These are phyloP conservation scores for Diaporthe caulivora DNA, from an alignment of 2,329 filamentous ascomycete genomes.

Conservation along the genomic window DNA sequence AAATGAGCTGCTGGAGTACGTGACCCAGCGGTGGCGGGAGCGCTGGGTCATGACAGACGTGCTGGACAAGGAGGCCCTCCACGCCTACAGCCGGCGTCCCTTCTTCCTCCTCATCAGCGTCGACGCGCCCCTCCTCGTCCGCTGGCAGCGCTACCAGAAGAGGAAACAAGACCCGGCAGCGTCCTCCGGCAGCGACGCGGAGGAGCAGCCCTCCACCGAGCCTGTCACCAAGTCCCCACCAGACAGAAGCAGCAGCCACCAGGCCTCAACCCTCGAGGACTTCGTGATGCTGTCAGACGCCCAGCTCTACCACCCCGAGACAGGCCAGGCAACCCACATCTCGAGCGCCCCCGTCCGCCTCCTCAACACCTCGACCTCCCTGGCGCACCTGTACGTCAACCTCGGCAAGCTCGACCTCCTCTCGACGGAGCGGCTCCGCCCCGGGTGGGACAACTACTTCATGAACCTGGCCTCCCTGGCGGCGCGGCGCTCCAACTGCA, in stretches of 20 bases:
- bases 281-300: slow-evolving; percentile 74
- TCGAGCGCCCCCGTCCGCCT: slow-evolving; percentile 86
- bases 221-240: slow-evolving; percentile 2
- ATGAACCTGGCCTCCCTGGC: slow-evolving; percentile 96
- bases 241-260: slow-evolving; percentile 36
- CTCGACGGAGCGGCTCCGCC: slow-evolving; percentile 83
- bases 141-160: slow-evolving; percentile 81
- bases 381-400: slow-evolving; percentile 78
- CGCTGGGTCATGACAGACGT: slow-evolving; percentile 91
- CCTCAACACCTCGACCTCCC: slow-evolving; percentile 83
- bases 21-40: slow-evolving; percentile 85
- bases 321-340: slow-evolving; percentile 81
- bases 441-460: slow-evolving; percentile 97
- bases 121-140: slow-evolving; percentile 86
- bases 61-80: slow-evolving; percentile 77
- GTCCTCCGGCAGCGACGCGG: background rate
- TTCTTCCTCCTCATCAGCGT: slow-evolving; percentile 95
- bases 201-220: background rate
- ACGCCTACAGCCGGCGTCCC: slow-evolving; percentile 81
- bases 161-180: slow-evolving; percentile 33
- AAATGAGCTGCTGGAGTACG: slow-evolving; percentile 82
- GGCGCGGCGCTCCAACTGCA: slow-evolving; percentile 92
- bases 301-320: slow-evolving; percentile 77
- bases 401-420: slow-evolving; percentile 82
- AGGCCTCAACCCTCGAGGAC: slow-evolving; percentile 60